Evolutionary conservation across 73 alveolate genomes (phyloP).

Genomic region (Paramecium sonneborni): DNA sequence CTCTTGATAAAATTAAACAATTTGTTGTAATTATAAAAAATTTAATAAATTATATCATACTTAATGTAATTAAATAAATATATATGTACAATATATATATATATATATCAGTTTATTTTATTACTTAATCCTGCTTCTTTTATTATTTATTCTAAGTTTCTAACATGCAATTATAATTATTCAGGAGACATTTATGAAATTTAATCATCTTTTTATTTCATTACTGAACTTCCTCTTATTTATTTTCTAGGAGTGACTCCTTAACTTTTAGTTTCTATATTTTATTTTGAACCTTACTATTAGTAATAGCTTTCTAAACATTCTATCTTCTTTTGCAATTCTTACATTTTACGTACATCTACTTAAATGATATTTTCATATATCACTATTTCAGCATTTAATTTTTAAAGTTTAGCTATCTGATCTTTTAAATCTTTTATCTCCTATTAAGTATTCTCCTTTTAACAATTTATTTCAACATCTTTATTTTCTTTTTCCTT

Average conservation of each 20-base stretch:
- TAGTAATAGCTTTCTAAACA: neutral
- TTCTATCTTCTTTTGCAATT: neutral
- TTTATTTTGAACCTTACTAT: neutral
- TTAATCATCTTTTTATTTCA: neutral
- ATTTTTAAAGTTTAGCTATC: neutral
- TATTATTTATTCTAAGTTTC: neutral
- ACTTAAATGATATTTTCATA: slow-evolving; percentile 1
- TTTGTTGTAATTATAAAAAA: neutral
- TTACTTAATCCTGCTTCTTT: neutral
- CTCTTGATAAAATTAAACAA: neutral
- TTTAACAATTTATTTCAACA: neutral
- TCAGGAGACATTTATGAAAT: neutral
- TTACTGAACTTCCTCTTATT: neutral
- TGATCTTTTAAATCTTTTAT: neutral
- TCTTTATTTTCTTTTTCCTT: neutral
- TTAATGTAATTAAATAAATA: neutral
- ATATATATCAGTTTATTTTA: neutral
- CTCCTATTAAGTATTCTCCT: neutral
- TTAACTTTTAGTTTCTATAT: neutral
- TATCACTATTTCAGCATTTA: neutral
- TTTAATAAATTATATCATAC: neutral
- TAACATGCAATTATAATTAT: neutral
- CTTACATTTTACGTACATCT: neutral
- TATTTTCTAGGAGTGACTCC: neutral
- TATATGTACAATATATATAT: neutral